Conservation (phyloP, 1,284 basidiomycete genomes). For the Moesziomyces sp. region DNA sequence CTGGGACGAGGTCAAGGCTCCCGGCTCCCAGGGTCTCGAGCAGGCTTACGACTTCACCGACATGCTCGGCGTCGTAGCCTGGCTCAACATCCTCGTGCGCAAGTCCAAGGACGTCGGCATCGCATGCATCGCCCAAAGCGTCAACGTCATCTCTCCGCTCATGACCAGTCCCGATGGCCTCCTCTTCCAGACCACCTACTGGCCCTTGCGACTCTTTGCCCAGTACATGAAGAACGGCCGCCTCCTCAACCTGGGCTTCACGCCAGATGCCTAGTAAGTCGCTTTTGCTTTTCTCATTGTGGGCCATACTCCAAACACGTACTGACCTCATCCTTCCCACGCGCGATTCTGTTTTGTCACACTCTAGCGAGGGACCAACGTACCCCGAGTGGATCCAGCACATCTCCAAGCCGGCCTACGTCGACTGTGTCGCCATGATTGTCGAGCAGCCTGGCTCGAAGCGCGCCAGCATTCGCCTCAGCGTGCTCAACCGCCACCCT, state of each 20-base stretch:
- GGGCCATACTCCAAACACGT: not conserved
- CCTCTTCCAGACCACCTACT: slow-evolving; percentile 73
- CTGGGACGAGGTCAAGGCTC: slow-evolving; percentile 71
- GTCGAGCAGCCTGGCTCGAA: slow-evolving; percentile 49
- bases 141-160: slow-evolving; percentile 74
- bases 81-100: slow-evolving; percentile 76
- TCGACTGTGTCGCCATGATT: slow-evolving; percentile 72
- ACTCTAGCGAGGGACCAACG: slow-evolving; percentile 69
- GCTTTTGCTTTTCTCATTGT: not conserved
- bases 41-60: slow-evolving; percentile 75
- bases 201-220: slow-evolving; percentile 73
- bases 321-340: not conserved
- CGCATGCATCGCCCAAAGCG: slow-evolving; percentile 75
- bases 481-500: slow-evolving; percentile 71
- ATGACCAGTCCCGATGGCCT: slow-evolving; percentile 69
- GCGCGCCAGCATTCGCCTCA: slow-evolving; percentile 69
- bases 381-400: slow-evolving; percentile 71
- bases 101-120: slow-evolving; percentile 75
- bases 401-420: slow-evolving; percentile 67
- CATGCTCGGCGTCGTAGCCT: slow-evolving; percentile 74
- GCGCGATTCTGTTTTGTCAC: not conserved
- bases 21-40: slow-evolving; percentile 72
- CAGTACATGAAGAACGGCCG: slow-evolving; percentile 73
- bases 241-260: slow-evolving; percentile 69
- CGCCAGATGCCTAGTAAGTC: slow-evolving; percentile 68